Base-by-base conservation (phyloP, 257 asterid genomes). In the Scutellaria galericulata region DNA sequence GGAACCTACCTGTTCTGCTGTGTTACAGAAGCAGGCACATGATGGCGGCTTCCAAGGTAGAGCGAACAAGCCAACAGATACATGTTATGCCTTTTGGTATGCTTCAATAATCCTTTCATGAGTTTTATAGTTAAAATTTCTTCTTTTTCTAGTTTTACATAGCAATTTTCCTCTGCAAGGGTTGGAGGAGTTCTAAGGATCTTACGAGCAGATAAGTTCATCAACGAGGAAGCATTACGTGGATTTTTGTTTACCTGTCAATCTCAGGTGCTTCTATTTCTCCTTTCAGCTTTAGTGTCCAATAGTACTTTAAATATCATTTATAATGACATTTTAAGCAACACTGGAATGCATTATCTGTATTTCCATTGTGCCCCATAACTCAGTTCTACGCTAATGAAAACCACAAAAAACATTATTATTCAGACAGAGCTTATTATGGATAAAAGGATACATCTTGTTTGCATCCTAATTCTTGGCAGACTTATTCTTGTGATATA, bases 1-100 rank as follows among this genome's bases (percentile, higher is more conserved):
- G 61, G 20, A 44, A 14, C 62, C 18, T 66, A 31, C 37, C 37
- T 53, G 1, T 77, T 68, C 77, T 40, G 6, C 50, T 66, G 12
- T 76, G 86, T 66, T 79, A 75, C 90, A 92, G 99, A 92, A 88
- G 84, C 99, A 92, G 82, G 95, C 86, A 39, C 47, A 41, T 12
- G 91, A 90, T 84, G 98, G 99, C 7, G 98, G 99, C 50, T 92
- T 90, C 76, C 96, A 88, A 75, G 99, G 99, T 74, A 85, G 99
- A 80, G 79, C 86, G 31, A 95, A 95, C 83, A 95, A 95, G 83
- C 85, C 93, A 50, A 67, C 89, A 7, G 99, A 95, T 78, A 88
- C 99, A 0, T 95, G 98, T 66, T 95, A 95, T 77, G 98, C 99
- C 59, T 95, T 95, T 76, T 95, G 98, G 99, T 95, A 75, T 44